Base-by-base conservation (phyloP, 2,329 filamentous ascomycete genomes). In the Torrubiella hemipterigena region DNA sequence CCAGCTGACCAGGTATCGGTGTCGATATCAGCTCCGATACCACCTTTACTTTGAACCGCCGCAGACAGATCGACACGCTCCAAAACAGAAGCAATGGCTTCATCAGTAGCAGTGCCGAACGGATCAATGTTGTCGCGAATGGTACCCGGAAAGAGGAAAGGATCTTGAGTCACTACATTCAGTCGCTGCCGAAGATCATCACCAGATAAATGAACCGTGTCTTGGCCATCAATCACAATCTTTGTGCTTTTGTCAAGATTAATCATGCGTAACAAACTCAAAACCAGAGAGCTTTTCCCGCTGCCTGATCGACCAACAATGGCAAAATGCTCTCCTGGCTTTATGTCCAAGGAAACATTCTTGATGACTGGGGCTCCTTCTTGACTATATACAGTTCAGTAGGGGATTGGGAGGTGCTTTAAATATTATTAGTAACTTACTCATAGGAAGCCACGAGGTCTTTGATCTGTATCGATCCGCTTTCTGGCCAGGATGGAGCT, bases 31-130 rank as follows among this genome's bases (percentile, higher is more conserved):
- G 22, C 14, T 6, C 53, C 44, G 3, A 64, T 41, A 0, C 52
- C 52, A 4, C 56, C 54, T 6, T 45, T 44, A 2, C 45, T 36
- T 10, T 55, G 43, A 13, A 67, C 44, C 4, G 52, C 44, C 4
- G 52, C 42, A 50, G 53, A 58, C 2, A 71, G 46, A 14, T 58
- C 51, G 0, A 67, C 60, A 27, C 48, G 33, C 11, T 24, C 12
- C 12, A 24, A 14, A 11, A 24, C 22, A 11, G 12, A 11, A 14
- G 14, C 14, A 14, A 67, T 57, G 4, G 51, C 49, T 4, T 32
- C 35, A n/a, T 39, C 34, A 7, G 27, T 30, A 12, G 27, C 37
- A 6, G n/a, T 27, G 13, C 36, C 34, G 4, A 43, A 2, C 50
- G 56, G 54, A 36, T 63, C 59, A 3, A 63, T 46, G 37, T 63